Base-by-base conservation (phyloP, 352 stramenopile genomes). In the Thalassiosira tumida region DNA sequence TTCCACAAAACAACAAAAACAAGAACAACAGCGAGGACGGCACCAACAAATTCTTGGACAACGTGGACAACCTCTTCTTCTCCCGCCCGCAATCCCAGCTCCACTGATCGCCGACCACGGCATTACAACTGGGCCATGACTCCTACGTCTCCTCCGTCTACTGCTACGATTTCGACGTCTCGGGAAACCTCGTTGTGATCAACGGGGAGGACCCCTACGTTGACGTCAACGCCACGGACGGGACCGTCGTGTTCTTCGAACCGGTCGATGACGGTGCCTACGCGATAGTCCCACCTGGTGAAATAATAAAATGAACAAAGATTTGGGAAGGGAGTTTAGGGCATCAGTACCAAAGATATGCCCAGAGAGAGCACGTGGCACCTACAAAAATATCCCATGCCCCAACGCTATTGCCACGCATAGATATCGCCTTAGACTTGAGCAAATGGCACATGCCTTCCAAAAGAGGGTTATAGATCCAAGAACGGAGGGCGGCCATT, bases 181-280 rank as follows among this genome's bases (percentile, higher is more conserved):
- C n/a, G n/a, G n/a, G n/a, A n/a, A n/a, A n/a, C n/a, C n/a, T n/a
- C n/a, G n/a, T n/a, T n/a, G n/a, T n/a, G n/a, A n/a, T n/a, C 98
- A 85, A 99, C 99, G 24, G 99, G 96, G 64, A 98, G 98, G 94
- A 99, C 98, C 37, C 97, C 97, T 75, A 98, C 96, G 96, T 99
- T 98, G 92, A 99, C 99, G 95, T 99, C 98, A 3, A 99, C 98
- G 76, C 98, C 98, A 80, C 99, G 98, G 73, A 99, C 99, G 29
- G 99, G 99, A 0, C 98, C 99, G 87, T 99, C 98, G 96, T 99
- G 98, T 95, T 99, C 99, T 93, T 99, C 98, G 93, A 99, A 99
- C 59, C 98, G 97, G 95, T 99, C 99, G 24, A 99, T 98, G 37
- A 99, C 97, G 43, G 98, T 99, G 47, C 98, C 98, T 96, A 99